Evolutionary conservation across 2,329 filamentous ascomycete genomes (phyloP).

Genomic region (Pseudogymnoascus sp.): DNA sequence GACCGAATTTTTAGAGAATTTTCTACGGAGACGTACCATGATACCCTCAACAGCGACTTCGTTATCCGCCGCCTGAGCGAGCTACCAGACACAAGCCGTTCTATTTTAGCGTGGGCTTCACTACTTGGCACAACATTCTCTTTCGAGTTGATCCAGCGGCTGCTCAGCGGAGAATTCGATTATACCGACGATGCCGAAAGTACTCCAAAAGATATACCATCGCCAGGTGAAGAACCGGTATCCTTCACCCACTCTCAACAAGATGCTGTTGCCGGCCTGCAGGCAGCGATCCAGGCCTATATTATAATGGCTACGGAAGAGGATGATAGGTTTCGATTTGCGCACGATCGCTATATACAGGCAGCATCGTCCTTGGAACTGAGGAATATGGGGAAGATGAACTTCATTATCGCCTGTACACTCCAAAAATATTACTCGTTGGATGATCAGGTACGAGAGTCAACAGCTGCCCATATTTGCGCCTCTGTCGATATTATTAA

Average conservation of each 20-base stretch:
- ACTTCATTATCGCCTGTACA: slow-evolving; percentile 78
- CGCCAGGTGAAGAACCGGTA: slow-evolving; percentile 27
- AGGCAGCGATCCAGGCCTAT: slow-evolving; percentile 70
- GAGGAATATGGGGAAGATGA: slow-evolving; percentile 68
- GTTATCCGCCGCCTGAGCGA: slow-evolving; percentile 71
- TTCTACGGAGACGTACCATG: slow-evolving; percentile 66
- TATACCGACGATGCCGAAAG: slow-evolving; percentile 39
- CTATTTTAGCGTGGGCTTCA: slow-evolving; percentile 79
- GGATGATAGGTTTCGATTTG: slow-evolving; percentile 81
- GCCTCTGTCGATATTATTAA: slow-evolving; percentile 69
- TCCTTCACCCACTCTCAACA: slow-evolving; percentile 46
- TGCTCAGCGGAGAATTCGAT: slow-evolving; percentile 68
- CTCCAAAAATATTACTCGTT: slow-evolving; percentile 63
- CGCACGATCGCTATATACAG: slow-evolving; percentile 78
- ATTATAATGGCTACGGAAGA: slow-evolving; percentile 74
- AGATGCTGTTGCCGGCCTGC: slow-evolving; percentile 70
- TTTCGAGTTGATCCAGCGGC: slow-evolving; percentile 67
- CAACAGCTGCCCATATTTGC: slow-evolving; percentile 73
- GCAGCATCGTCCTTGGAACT: slow-evolving; percentile 64
- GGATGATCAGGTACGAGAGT: slow-evolving; percentile 59
- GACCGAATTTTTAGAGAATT: slow-evolving; percentile 84
- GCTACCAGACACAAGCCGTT: slow-evolving; percentile 62
- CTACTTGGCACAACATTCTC: slow-evolving; percentile 76
- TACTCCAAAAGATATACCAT: slow-evolving; percentile 29
- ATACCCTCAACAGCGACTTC: slow-evolving; percentile 75